Evolutionary conservation across 306 rosid genomes (phyloP).

Genomic region (Corylus americana): DNA sequence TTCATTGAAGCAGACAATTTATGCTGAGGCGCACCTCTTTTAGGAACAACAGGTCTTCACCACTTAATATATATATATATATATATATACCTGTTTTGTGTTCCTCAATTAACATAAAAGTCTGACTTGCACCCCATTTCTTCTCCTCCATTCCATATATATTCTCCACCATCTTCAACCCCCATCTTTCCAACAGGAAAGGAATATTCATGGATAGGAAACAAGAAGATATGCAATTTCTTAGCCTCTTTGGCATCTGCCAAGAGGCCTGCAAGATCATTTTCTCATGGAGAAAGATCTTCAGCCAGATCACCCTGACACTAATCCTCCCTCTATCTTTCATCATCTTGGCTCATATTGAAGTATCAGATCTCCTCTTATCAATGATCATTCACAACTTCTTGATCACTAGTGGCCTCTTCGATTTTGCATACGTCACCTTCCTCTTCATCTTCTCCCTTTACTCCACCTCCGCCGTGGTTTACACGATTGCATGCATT

Average conservation of each 20-base stretch:
- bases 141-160: not conserved
- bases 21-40: not conserved
- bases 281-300: conserved; percentile 47
- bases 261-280: conserved; percentile 60
- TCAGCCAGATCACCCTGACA: conserved; percentile 55
- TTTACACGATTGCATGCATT: conserved; percentile 61
- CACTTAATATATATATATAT: not conserved
- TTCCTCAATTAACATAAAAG: no score
- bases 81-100: not conserved
- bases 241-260: conserved; percentile 49
- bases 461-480: conserved; percentile 72
- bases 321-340: conserved; percentile 68
- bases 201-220: conserved; percentile 52
- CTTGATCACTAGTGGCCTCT: conserved; percentile 33
- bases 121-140: no score
- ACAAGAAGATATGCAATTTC: conserved; percentile 67
- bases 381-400: conserved; percentile 29
- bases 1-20: not conserved
- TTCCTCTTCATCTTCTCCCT: conserved; percentile 44
- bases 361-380: conserved; percentile 48
- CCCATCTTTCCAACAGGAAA: not conserved
- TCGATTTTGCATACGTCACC: conserved; percentile 46
- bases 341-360: conserved; percentile 50
- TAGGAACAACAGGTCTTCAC: not conserved
- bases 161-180: not conserved